A percentile compares a stretch with the other conserved stretches of the same genome.
phyloP scores from a whole-genome alignment of 805 yeast genomes.

The Saccharomycopsis javanensis region DNA sequence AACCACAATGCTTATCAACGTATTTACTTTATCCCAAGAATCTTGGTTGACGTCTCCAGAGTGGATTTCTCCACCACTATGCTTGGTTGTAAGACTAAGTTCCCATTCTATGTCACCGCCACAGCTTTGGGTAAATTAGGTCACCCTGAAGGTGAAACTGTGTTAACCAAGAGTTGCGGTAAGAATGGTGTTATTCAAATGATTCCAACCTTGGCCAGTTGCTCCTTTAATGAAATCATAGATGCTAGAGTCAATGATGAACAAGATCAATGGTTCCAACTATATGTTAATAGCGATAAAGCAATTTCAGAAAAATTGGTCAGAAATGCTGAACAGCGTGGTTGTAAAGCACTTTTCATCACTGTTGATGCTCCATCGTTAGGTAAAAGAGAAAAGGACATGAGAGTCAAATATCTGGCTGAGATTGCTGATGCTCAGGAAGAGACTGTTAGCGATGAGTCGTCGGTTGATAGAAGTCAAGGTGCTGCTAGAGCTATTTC shows the following conservation, averaged over 20 bases:
- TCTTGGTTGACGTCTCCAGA: constrained; percentile 70
- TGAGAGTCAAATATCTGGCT: constrained; percentile 50
- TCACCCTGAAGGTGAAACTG: constrained; percentile 86
- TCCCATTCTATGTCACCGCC: constrained; percentile 85
- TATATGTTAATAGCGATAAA: constrained; percentile 74
- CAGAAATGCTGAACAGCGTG: constrained; percentile 61
- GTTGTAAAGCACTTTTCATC: constrained; percentile 73
- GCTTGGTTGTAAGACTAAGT: constrained; percentile 59
- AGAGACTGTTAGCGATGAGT: constrained; percentile 39
- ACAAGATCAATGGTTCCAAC: constrained; percentile 79
- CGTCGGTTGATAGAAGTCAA: constrained; percentile 50
- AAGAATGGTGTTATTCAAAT: constrained; percentile 67
- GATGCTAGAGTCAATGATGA: constrained; percentile 58
- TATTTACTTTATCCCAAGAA: constrained; percentile 75
- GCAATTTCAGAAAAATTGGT: constrained; percentile 51
- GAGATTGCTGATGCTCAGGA: constrained; percentile 39
- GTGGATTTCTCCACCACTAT: constrained; percentile 36
- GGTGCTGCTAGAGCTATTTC: constrained; percentile 86
- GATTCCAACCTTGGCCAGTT: constrained; percentile 89
- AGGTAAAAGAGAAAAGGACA: constrained; percentile 85
- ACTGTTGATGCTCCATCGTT: constrained; percentile 91
- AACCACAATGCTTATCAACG: constrained; percentile 86
- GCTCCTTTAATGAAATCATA: constrained; percentile 77
- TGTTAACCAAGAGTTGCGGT: constrained; percentile 75
- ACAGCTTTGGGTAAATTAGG: constrained; percentile 90